phyloP scores from a whole-genome alignment of 805 yeast species.

The Monosporozyma servazzii region DNA sequence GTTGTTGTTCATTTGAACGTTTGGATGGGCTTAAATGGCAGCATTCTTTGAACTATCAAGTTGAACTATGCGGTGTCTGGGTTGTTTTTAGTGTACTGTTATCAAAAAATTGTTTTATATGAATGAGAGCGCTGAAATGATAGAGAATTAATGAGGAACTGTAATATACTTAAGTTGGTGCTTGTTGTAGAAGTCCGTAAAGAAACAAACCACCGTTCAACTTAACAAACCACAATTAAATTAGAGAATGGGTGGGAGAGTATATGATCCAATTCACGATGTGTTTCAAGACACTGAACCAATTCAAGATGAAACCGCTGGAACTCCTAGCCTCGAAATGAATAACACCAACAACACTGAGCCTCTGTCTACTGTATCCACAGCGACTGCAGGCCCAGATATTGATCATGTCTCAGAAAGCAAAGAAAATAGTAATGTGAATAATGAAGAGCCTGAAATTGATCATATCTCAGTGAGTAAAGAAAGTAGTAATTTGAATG shows the following conservation, averaged over 20 bases:
- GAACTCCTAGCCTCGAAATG: not conserved
- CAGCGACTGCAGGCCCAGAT: not conserved
- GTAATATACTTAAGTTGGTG: not conserved
- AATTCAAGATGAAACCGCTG: not conserved
- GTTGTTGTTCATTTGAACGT: not conserved
- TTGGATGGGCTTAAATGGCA: not conserved
- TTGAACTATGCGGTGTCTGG: not conserved
- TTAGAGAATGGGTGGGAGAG: constrained; percentile 23
- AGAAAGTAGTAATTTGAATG: not conserved
- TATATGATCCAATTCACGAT: constrained; percentile 31
- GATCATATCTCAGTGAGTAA: no score
- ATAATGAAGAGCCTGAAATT: not conserved
- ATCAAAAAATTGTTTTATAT: not conserved
- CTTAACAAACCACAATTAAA: not conserved
- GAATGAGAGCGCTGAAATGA: not conserved
- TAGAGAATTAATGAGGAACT: not conserved
- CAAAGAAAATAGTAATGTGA: not conserved
- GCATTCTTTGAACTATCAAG: not conserved
- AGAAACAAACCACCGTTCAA: not conserved
- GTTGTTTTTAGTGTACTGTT: not conserved
- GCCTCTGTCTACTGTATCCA: not conserved
- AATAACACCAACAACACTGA: not conserved
- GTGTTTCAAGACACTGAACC: constrained; percentile 20
- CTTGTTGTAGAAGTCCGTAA: not conserved
- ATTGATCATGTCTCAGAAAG: not conserved